phyloP scores from a whole-genome alignment of 371 early-diverging fungal genomes.

The Spiromyces aspiralis region DNA sequence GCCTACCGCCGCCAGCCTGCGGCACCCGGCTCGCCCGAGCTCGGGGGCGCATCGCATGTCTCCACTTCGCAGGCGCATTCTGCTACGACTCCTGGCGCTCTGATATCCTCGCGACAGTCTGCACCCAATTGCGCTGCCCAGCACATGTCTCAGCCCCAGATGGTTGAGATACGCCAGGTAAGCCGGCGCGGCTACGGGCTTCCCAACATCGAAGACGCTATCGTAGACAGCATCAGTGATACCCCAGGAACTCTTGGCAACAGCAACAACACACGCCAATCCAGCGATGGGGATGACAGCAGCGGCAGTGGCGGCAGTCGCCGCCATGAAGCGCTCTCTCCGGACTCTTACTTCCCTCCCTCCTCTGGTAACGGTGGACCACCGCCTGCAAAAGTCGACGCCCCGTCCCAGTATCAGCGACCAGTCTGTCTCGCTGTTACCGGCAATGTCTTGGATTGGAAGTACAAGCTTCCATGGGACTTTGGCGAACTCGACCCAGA shows the following conservation, averaged over 20 bases:
- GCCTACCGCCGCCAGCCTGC: background rate
- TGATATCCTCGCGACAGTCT: background rate
- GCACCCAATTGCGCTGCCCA: background rate
- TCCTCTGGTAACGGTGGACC: background rate
- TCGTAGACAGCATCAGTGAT: no score
- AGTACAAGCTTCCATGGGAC: constrained; percentile 11
- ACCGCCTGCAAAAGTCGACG: no score
- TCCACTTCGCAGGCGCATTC: no score
- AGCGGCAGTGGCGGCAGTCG: background rate
- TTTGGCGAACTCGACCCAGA: constrained; percentile 65
- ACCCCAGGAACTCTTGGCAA: no score
- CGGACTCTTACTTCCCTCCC: background rate
- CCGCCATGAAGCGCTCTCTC: background rate
- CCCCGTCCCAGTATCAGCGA: no score
- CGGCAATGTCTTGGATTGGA: constrained; percentile 2
- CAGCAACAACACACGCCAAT: no score
- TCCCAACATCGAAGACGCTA: background rate
- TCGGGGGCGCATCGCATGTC: background rate
- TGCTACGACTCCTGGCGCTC: no score
- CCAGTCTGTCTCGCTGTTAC: background rate
- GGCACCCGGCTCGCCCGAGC: background rate
- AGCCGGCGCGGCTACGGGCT: background rate
- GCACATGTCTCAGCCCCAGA: background rate
- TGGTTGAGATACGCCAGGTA: constrained; percentile 9
- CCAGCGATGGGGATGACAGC: no score